Evolutionary conservation across 306 rosid species (phyloP), one percentile per base, ranked within the genome.

Genomic region (Crataegus laevigata): DNA sequence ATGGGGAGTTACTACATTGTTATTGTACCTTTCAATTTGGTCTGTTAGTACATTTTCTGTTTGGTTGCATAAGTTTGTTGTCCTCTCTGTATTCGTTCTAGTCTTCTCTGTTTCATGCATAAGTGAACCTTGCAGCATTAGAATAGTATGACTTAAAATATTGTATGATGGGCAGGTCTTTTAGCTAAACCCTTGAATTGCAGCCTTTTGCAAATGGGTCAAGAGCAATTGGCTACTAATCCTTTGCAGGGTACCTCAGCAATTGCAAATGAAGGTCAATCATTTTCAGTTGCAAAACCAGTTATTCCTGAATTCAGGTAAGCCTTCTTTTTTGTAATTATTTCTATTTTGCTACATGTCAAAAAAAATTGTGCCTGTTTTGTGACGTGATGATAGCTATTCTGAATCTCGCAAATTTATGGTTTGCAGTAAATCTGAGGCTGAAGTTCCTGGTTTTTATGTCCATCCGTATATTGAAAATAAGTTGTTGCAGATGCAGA

Each of bases 381-480:
- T 77, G 34, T 24, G 51, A 36, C 43, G 36, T 67, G 54, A 61
- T 26, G 25, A 36, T 22, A 43, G 4, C 40, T 80, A 26, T 68
- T 75, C 64, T 79, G 40, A 76, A 57, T 72, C 24, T 73, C 57
- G 26, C 57, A 17, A 55, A 22, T 66, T 42, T 22, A 34, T 74
- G 30, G 75, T 32, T 32, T 85, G 82, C 94, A 94, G 98, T 75
- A 84, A 85, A 64, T 18, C 62, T 40, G 90, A 84, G 42, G n/a
- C 63, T 4, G 54, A 50, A 42, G 69, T 66, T 71, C 73, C 86
- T 81, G 76, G 86, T 80, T 78, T 52, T 66, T 82, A 85, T 80
- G 78, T 85, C 72, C 98, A 90, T 74, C 96, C 96, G 4, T 82
- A 78, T 77, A 81, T 92, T 69, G 74, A 65, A 26, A 83, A 79